These are phyloP conservation scores for Austroboletus niveus DNA, from an alignment of 1,284 basidiomycete species.

Conservation along the genomic window DNA sequence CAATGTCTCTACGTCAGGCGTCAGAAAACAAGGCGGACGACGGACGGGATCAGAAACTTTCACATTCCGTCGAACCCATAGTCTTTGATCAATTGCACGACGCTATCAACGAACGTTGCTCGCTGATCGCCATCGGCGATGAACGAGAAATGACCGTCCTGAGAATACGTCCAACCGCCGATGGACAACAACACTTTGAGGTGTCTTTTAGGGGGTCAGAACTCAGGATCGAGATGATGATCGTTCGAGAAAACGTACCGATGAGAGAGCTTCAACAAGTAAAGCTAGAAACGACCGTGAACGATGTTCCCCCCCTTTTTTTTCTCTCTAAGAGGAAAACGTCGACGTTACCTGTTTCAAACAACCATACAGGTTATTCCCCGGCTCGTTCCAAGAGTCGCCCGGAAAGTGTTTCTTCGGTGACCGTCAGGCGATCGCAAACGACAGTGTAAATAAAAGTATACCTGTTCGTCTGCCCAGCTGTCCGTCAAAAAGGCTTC, in stretches of 20 bases:
- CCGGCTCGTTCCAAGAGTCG: conserved; percentile 61
- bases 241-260: conserved; percentile 8
- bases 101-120: conserved; percentile 67
- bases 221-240: neutral
- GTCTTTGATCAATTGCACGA: conserved; percentile 77
- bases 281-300: conserved; percentile 35
- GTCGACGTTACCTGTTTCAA: conserved; percentile 67
- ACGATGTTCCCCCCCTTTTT: neutral
- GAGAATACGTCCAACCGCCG: conserved; percentile 76
- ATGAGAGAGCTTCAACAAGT: conserved; percentile 64
- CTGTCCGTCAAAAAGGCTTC: conserved; percentile 71
- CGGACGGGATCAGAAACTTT: conserved; percentile 20
- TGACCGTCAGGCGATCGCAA: neutral
- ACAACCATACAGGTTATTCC: conserved; percentile 83
- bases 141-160: conserved; percentile 64
- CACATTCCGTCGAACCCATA: conserved; percentile 87
- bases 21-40: neutral
- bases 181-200: conserved; percentile 78
- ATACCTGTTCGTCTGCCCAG: conserved; percentile 80
- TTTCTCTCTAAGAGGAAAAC: neutral
- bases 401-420: conserved; percentile 62
- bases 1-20: conserved; percentile 52
- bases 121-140: conserved; percentile 54
- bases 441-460: neutral
- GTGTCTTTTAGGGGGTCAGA: conserved; percentile 44